phyloP scores from a whole-genome alignment of 2,329 filamentous ascomycete species.

The Ophiocordyceps sinensis region DNA sequence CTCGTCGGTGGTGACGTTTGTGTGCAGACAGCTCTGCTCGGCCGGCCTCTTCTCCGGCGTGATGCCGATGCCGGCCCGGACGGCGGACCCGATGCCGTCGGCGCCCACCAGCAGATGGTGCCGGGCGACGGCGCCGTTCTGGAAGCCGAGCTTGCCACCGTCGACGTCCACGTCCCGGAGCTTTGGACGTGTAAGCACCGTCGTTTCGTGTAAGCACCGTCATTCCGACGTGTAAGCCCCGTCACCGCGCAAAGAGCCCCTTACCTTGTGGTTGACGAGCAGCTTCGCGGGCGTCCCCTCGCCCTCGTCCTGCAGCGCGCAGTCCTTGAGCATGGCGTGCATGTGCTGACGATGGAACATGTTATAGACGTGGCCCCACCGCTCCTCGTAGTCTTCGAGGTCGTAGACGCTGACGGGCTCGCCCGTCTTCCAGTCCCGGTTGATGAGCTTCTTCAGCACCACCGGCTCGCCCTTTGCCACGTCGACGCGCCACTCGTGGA shows the following conservation, averaged over 20 bases:
- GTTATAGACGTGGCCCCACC: slow-evolving; percentile 51
- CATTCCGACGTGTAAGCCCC: neutral
- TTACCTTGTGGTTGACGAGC: slow-evolving; percentile 39
- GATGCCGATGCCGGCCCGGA: slow-evolving; percentile 49
- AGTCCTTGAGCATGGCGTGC: slow-evolving; percentile 51
- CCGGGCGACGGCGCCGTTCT: slow-evolving; percentile 30
- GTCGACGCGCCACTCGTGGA: slow-evolving; percentile 54
- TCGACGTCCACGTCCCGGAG: slow-evolving; percentile 38
- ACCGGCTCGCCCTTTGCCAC: slow-evolving; percentile 50
- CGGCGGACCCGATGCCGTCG: slow-evolving; percentile 53
- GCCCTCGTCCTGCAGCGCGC: slow-evolving; percentile 36
- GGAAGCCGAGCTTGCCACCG: slow-evolving; percentile 34
- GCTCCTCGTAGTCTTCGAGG: slow-evolving; percentile 48
- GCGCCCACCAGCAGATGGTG: slow-evolving; percentile 51
- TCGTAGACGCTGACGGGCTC: slow-evolving; percentile 50
- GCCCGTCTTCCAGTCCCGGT: slow-evolving; percentile 55
- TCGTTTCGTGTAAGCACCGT: neutral
- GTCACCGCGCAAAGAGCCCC: too few species aligned
- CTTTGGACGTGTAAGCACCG: slow-evolving; percentile 6
- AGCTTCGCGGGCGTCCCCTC: slow-evolving; percentile 38
- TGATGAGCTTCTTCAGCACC: slow-evolving; percentile 50
- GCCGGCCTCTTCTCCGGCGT: slow-evolving; percentile 43
- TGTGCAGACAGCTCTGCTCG: slow-evolving; percentile 47
- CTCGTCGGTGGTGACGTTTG: slow-evolving; percentile 48
- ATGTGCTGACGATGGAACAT: slow-evolving; percentile 59